These are phyloP conservation scores for Chrysosporium keratinophilum DNA, from an alignment of 2,329 filamentous ascomycete species.

Conservation along the genomic window DNA sequence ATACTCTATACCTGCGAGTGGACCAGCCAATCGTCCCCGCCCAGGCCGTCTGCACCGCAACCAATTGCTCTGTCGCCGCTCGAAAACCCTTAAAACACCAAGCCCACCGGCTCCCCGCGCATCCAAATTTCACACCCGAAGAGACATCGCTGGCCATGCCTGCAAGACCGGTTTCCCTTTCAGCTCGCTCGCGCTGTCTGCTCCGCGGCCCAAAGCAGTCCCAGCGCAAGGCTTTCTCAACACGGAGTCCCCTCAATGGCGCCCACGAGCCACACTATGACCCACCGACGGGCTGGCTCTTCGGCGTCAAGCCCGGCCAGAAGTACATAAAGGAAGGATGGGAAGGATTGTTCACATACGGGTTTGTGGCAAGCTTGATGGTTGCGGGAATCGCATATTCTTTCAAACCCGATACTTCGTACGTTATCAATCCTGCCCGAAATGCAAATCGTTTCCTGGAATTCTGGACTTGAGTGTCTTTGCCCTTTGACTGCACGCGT, in stretches of 20 bases:
- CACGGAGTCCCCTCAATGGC: constrained; percentile 30
- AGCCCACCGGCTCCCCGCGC: neutral
- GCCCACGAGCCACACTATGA: constrained; percentile 71
- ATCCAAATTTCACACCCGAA: neutral
- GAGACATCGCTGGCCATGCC: constrained; percentile 23
- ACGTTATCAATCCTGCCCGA: constrained; percentile 39
- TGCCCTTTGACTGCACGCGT: neutral
- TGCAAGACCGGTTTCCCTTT: constrained; percentile 30
- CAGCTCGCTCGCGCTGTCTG: constrained; percentile 33
- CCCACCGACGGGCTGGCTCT: constrained; percentile 82
- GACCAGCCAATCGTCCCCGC: neutral
- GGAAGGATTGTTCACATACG: constrained; percentile 78
- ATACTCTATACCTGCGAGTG: too few species aligned
- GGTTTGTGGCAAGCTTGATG: constrained; percentile 67
- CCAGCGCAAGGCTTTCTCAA: constrained; percentile 31
- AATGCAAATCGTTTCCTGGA: neutral
- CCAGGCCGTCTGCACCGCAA: neutral
- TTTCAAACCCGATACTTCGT: constrained; percentile 99
- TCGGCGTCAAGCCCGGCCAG: constrained; percentile 86
- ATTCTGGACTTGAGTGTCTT: neutral
- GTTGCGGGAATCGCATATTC: constrained; percentile 71
- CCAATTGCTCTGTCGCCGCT: neutral
- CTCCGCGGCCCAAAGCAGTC: constrained; percentile 26
- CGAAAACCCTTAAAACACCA: constrained; percentile 7
- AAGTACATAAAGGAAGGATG: constrained; percentile 94